phyloP scores from a whole-genome alignment of 176 grass and related monocot species.

The Aegilops sharonensis region DNA sequence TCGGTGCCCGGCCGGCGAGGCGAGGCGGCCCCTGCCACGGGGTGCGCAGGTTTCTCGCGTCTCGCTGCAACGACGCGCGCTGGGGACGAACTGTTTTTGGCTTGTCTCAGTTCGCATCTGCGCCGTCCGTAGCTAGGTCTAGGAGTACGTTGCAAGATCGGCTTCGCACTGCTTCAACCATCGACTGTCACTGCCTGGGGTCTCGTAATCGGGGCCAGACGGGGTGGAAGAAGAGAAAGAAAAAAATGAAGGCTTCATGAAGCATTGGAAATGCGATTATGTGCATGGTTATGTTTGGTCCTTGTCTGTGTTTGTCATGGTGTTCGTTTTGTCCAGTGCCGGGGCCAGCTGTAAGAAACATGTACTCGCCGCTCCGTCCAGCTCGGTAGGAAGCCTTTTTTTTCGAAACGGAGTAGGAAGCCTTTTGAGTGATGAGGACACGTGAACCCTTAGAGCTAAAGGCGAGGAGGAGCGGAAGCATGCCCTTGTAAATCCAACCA shows the following conservation, averaged over 20 bases:
- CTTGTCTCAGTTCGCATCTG: background rate
- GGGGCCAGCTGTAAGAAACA: background rate
- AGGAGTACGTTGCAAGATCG: background rate
- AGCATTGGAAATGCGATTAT: background rate
- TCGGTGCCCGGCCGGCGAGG: background rate
- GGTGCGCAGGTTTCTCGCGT: background rate
- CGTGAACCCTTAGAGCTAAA: background rate
- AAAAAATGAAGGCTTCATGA: conserved; percentile 5
- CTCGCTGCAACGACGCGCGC: background rate
- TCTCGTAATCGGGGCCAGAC: no score
- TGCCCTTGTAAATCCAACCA: background rate
- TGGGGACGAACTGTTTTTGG: background rate
- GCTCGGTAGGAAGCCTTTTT: background rate
- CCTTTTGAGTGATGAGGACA: background rate
- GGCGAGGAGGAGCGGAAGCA: background rate
- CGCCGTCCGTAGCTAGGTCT: background rate
- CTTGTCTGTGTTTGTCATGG: no score
- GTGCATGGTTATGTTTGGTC: background rate
- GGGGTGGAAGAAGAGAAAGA: no score
- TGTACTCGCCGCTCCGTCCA: background rate
- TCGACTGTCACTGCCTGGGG: no score
- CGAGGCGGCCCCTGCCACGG: background rate
- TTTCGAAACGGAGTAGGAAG: background rate
- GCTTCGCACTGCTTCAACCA: no score
- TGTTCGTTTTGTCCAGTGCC: no score